These are phyloP conservation scores for Xylaria sp. DNA, from an alignment of 495 filamentous ascomycete species.

Conservation along the genomic window DNA sequence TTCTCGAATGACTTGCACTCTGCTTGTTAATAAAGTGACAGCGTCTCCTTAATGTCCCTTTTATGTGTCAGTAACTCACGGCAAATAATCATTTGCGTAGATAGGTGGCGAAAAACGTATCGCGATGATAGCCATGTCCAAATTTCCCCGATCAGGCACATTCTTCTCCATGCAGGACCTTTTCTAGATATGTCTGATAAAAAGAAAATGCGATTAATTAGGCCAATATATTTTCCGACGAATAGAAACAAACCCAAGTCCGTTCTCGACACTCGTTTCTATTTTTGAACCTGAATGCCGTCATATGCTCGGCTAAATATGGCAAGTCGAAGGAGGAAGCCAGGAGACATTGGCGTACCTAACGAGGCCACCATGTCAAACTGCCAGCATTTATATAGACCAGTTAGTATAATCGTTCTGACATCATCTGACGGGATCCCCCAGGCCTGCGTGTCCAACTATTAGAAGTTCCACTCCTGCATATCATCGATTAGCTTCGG, in stretches of 20 bases:
- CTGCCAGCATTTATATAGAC: constrained; percentile 17
- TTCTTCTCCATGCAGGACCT: neutral
- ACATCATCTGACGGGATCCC: constrained; percentile 24
- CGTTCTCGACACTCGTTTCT: neutral
- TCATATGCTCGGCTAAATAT: constrained; percentile 26
- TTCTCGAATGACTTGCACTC: no score
- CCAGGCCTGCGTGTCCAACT: neutral
- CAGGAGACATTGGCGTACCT: neutral
- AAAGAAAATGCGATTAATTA: constrained; percentile 6
- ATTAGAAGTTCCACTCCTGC: constrained; percentile 15
- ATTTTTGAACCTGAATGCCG: constrained; percentile 4
- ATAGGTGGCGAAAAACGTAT: neutral
- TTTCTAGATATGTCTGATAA: neutral
- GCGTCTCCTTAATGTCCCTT: no score
- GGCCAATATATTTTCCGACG: constrained; percentile 19
- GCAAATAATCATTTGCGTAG: no score
- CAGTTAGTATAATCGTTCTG: constrained; percentile 36
- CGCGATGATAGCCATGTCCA: neutral
- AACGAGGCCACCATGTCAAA: constrained; percentile 12
- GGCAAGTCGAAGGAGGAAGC: constrained; percentile 12
- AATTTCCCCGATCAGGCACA: neutral
- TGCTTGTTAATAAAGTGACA: no score
- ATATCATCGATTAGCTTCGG: neutral
- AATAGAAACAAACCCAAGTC: constrained; percentile 1
- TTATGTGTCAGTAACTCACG: no score